Evolutionary conservation across 108 stramenopile genomes (phyloP).

Genomic region (Skeletonema menzelii): DNA sequence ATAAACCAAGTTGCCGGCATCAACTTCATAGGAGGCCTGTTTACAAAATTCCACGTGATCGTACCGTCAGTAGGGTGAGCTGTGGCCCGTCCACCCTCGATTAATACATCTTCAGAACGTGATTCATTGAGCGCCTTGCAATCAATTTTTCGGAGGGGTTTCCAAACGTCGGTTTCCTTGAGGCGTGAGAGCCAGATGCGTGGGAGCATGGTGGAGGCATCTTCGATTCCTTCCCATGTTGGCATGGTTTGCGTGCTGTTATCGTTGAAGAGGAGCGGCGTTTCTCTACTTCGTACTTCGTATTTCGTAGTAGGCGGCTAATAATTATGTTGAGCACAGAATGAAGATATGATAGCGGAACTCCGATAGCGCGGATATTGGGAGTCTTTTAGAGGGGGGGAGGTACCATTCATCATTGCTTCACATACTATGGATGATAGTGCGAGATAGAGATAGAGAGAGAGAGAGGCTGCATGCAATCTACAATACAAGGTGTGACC

Average conservation of each 20-base stretch:
- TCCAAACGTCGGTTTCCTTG: slow-evolving; percentile 66
- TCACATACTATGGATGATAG: too few relatives aligned
- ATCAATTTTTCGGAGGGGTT: slow-evolving; percentile 75
- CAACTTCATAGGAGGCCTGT: slow-evolving; percentile 42
- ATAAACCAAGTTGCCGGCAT: slow-evolving; percentile 77
- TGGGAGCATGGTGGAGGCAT: slow-evolving; percentile 53
- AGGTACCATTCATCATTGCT: too few relatives aligned
- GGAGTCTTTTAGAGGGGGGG: too few relatives aligned
- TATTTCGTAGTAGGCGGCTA: too few relatives aligned
- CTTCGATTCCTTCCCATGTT: slow-evolving; percentile 70
- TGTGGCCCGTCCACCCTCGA: slow-evolving; percentile 69
- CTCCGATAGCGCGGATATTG: too few relatives aligned
- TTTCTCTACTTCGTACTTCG: too few relatives aligned
- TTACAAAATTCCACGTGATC: slow-evolving; percentile 65
- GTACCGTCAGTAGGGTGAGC: slow-evolving; percentile 55
- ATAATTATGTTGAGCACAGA: too few relatives aligned
- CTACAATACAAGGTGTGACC: too few relatives aligned
- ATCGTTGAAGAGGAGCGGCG: too few relatives aligned
- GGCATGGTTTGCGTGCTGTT: slow-evolving; percentile 44
- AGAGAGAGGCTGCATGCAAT: too few relatives aligned
- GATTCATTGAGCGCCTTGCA: slow-evolving; percentile 71
- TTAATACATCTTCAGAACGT: slow-evolving; percentile 44
- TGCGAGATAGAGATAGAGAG: too few relatives aligned
- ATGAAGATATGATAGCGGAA: too few relatives aligned
- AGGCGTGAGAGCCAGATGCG: slow-evolving; percentile 56